Percentiles rank a stretch among this genome's conserved stretches.
Evolutionary conservation across 2,329 filamentous ascomycete genomes (phyloP).

Genomic region (Pezicula carpinea): DNA sequence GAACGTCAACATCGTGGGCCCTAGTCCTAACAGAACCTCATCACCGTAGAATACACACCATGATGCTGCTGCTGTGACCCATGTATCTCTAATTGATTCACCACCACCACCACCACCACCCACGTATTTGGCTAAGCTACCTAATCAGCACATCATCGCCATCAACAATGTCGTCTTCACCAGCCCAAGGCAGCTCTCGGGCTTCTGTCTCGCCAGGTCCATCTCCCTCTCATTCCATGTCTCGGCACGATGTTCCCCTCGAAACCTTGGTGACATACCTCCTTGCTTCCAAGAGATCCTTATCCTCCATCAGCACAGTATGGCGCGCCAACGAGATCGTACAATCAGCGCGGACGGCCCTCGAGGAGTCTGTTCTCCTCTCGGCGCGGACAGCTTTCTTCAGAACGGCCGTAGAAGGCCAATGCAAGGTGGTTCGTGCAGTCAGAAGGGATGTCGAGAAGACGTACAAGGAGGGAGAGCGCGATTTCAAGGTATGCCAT

Average conservation of each 20-base stretch:
- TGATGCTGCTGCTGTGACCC: too few relatives aligned
- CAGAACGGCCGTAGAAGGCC: slow-evolving; percentile 53
- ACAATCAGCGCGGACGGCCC: slow-evolving; percentile 64
- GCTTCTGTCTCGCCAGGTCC: slow-evolving; percentile 20
- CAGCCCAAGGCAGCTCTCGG: slow-evolving; percentile 18
- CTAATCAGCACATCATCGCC: not conserved
- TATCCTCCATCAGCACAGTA: slow-evolving; percentile 78
- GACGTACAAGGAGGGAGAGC: slow-evolving; percentile 53
- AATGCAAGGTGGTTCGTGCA: slow-evolving; percentile 46
- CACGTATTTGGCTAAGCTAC: too few relatives aligned
- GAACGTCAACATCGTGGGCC: too few relatives aligned
- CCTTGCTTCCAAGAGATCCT: slow-evolving; percentile 79
- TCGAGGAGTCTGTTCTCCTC: slow-evolving; percentile 76
- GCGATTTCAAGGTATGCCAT: slow-evolving; percentile 45
- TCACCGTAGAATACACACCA: too few relatives aligned
- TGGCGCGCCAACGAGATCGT: slow-evolving; percentile 85
- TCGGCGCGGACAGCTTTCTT: slow-evolving; percentile 67
- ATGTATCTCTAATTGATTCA: too few relatives aligned
- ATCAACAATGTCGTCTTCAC: slow-evolving; percentile 12
- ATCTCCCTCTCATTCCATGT: slow-evolving; percentile 16
- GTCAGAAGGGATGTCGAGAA: slow-evolving; percentile 47
- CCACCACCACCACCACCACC: too few relatives aligned
- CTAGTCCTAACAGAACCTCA: too few relatives aligned
- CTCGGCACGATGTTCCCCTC: slow-evolving; percentile 40
- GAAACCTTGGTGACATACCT: slow-evolving; percentile 81